Base-by-base conservation (phyloP, 140 eudicot species). In the Ambrosia hybrid region DNA sequence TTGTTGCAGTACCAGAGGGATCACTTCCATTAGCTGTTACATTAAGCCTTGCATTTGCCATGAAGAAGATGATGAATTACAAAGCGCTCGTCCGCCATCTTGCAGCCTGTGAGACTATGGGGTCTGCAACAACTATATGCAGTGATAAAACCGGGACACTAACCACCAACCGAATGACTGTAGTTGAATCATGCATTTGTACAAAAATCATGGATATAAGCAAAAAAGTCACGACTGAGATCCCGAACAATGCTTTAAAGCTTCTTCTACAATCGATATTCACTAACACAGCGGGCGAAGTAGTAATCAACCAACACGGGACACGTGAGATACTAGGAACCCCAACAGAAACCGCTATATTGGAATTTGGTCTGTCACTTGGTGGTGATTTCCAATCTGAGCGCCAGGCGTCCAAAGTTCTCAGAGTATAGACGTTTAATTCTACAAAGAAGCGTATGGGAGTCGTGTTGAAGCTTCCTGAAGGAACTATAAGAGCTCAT, bases 61-160 rank as follows among this genome's bases (percentile, higher is more conserved):
- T 93, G 98, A 90, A 93, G 73, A 87, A 90, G 66, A 90, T 93
- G 98, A 93, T 93, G 98, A 93, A 93, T 4, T 97, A 93, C 63
- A 93, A 90, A 67, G 98, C 98, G 9, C 93, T 90, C 13, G 98
- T 93, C 5, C 91, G 98, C 14, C 87, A 90, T 78, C 84, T n/a
- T n/a, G n/a, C n/a, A n/a, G n/a, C n/a, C n/a, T n/a, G n/a, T n/a
- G n/a, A n/a, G n/a, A n/a, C n/a, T n/a, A n/a, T n/a, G n/a, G n/a
- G n/a, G n/a, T n/a, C n/a, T n/a, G n/a, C n/a, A n/a, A n/a, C n/a
- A n/a, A n/a, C n/a, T n/a, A n/a, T n/a, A n/a, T n/a, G n/a, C n/a
- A n/a, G n/a, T n/a, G n/a, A n/a, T n/a, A n/a, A 94, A 76, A 94
- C 97, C 0, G 99, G 99, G 51, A 94, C 99, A 0, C 75, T 94